Evolutionary conservation across 2,329 filamentous ascomycete species (phyloP), one percentile per base, ranked within the genome.

Genomic region (Claviceps fusiformis): DNA sequence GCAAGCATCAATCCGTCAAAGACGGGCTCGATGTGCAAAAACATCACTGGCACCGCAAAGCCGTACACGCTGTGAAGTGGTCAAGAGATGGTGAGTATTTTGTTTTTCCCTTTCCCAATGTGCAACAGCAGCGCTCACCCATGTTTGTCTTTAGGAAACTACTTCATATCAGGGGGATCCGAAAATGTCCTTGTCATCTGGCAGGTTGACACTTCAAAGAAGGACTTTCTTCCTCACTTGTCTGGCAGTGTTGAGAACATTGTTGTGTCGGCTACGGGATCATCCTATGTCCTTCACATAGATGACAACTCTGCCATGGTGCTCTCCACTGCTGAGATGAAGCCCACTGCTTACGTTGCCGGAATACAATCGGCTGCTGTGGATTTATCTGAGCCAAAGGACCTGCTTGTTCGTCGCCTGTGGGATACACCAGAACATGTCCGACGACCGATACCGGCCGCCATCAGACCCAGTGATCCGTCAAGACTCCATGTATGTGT

Each of bases 271-370:
- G 79, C 85, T 0, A 76, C 75, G 19, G 92, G 93, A 6, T 81
- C 88, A 44, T 85, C 87, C 0, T 98, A 97, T 64, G 86, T 83
- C 5, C 68, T 97, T 29, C 87, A 90, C 61, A 76, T 97, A 52
- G 88, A 90, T 33, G 92, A 97, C 68, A 98, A 98, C 69, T 95
- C 90, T 1, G 77, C 86, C 54, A 92, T 97, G 79, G 77, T 96
- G 7, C 70, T 98, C 17, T 95, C 92, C 2, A 96, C 93, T 3
- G 83, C 89, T 13, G 91, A 97, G 68, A 77, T 97, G 67, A 83
- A 86, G 65, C 89, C 93, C 5, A 89, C 85, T 17, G 82, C 87
- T 19, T 93, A 90, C 63, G 81, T 96, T 56, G 85, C 87, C 24
- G 90, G 92, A 1, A 80, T 97, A 46, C 91, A 96, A 67, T 76